These are phyloP conservation scores for Mucor saturninus DNA, from an alignment of 371 early-diverging fungal species.

Conservation along the genomic window DNA sequence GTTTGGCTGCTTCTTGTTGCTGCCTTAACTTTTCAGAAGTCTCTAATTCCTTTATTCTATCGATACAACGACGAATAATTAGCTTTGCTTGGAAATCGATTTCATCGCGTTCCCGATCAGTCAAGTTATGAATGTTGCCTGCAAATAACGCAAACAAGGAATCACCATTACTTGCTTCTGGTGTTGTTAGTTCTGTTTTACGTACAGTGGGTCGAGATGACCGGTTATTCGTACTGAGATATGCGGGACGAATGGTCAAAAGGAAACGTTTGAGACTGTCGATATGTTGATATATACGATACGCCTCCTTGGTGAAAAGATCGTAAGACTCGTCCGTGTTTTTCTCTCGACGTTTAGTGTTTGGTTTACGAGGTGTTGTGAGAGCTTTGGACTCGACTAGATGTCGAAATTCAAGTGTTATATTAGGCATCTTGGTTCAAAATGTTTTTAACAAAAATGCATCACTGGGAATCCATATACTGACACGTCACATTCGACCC, in stretches of 20 bases:
- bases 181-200: background rate
- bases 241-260: constrained; percentile 50
- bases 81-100: constrained; percentile 65
- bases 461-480: too few relatives aligned
- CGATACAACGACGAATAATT: constrained; percentile 58
- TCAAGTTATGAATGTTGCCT: constrained; percentile 35
- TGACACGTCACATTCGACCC: too few relatives aligned
- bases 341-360: constrained; percentile 5
- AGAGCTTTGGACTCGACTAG: constrained; percentile 22
- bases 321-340: constrained; percentile 34
- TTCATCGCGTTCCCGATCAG: constrained; percentile 60
- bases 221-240: constrained; percentile 40
- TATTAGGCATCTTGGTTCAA: constrained; percentile 22
- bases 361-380: constrained; percentile 1
- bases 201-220: constrained; percentile 11
- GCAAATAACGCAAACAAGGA: constrained; percentile 47
- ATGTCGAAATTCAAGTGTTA: constrained; percentile 30
- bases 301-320: constrained; percentile 56
- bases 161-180: background rate
- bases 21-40: constrained; percentile 44
- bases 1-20: constrained; percentile 18
- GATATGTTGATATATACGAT: constrained; percentile 55
- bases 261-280: constrained; percentile 47
- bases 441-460: too few relatives aligned
- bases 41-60: constrained; percentile 57